Evolutionary conservation across 73 alveolate genomes (phyloP).

Genomic region (Loxodes magnus): DNA sequence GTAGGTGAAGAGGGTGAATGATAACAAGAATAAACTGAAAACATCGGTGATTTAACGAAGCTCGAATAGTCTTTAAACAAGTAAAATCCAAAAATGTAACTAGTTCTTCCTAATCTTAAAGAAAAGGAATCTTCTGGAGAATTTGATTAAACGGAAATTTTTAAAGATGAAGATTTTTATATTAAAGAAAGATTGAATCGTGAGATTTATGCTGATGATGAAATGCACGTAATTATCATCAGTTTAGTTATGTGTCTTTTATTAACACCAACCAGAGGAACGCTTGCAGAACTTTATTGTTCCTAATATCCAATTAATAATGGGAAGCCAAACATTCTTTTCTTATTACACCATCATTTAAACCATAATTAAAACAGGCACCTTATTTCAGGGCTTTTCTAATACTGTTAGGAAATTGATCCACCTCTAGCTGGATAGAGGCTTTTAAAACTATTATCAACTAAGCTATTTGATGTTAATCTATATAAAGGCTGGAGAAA

Average conservation of each 20-base stretch:
- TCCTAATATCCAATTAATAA: slow-evolving; percentile 83
- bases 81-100: slow-evolving; percentile 25
- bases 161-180: slow-evolving; percentile 58
- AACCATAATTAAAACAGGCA: slow-evolving; percentile 71
- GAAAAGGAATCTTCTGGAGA: background rate
- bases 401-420: slow-evolving; percentile 55
- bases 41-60: slow-evolving; percentile 14
- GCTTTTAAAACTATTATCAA: slow-evolving; percentile 75
- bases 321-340: slow-evolving; percentile 83
- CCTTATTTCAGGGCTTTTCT: slow-evolving; percentile 60
- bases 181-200: slow-evolving; percentile 74
- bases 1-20: slow-evolving; percentile 16
- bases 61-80: slow-evolving; percentile 11
- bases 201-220: slow-evolving; percentile 89
- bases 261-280: slow-evolving; percentile 92
- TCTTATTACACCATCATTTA: slow-evolving; percentile 86
- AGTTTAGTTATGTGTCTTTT: slow-evolving; percentile 73
- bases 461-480: slow-evolving; percentile 63
- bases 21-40: no score
- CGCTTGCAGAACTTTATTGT: slow-evolving; percentile 92
- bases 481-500: slow-evolving; percentile 76
- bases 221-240: slow-evolving; percentile 79
- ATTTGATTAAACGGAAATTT: slow-evolving; percentile 37
- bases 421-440: slow-evolving; percentile 89
- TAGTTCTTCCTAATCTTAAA: slow-evolving; percentile 17